Evolutionary conservation across 2,329 filamentous ascomycete genomes (phyloP).

Genomic region (Xenoacremonium recifei): DNA sequence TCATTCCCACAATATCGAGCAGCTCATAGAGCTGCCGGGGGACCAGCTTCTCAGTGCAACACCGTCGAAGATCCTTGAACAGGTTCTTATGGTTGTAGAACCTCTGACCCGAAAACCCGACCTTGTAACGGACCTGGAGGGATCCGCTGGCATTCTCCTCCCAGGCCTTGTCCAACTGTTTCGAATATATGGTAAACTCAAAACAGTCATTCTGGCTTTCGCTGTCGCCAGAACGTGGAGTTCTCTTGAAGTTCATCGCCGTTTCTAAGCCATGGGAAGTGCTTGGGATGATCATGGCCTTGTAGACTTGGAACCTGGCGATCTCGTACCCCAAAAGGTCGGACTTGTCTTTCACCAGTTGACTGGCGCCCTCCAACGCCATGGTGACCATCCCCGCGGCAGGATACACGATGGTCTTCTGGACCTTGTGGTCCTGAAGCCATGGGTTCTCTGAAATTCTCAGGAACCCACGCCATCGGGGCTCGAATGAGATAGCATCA

Average conservation of each 20-base stretch:
- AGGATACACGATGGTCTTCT: constrained; percentile 50
- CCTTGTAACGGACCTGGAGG: constrained; percentile 27
- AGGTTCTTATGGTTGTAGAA: constrained; percentile 20
- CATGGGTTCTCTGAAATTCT: constrained; percentile 50
- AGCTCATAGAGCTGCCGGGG: constrained; percentile 50
- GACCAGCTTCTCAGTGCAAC: constrained; percentile 33
- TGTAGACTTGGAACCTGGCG: constrained; percentile 44
- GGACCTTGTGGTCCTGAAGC: constrained; percentile 51
- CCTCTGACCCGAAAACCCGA: constrained; percentile 12
- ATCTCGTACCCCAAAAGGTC: constrained; percentile 41
- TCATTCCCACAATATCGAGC: constrained; percentile 49
- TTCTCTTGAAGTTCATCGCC: constrained; percentile 42
- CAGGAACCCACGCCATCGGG: constrained; percentile 49
- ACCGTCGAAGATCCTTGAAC: constrained; percentile 21
- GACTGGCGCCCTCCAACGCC: constrained; percentile 46
- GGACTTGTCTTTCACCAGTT: constrained; percentile 29
- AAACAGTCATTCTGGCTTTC: constrained; percentile 12
- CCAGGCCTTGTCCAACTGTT: constrained; percentile 38
- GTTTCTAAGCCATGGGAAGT: constrained; percentile 49
- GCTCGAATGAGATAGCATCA: constrained; percentile 44
- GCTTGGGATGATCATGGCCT: constrained; percentile 50
- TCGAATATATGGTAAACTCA: constrained; percentile 48
- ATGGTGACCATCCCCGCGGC: constrained; percentile 50
- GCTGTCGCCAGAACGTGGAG: constrained; percentile 1
- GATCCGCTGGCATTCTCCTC: constrained; percentile 41